These are phyloP conservation scores for Fusarium mexicanum DNA, from an alignment of 2,329 filamentous ascomycete genomes.

Conservation along the genomic window DNA sequence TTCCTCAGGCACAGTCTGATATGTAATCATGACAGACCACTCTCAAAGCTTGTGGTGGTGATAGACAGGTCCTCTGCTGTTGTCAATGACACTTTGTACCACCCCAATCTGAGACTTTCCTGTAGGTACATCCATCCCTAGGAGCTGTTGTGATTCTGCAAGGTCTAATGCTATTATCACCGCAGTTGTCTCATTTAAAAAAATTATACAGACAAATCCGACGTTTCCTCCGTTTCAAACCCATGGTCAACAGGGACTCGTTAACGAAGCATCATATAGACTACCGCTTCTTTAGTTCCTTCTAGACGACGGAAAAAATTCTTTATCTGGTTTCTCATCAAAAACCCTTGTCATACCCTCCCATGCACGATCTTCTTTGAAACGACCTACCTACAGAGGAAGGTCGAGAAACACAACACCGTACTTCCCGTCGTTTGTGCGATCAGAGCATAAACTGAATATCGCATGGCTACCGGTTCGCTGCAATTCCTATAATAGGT, in stretches of 20 bases:
- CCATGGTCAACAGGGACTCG: not conserved
- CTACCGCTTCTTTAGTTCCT: not conserved
- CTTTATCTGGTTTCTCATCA: constrained; percentile 1
- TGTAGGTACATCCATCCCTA: not conserved
- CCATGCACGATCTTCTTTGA: constrained; percentile 21
- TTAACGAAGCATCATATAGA: not conserved
- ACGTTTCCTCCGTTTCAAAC: constrained; percentile 11
- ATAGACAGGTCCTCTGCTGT: not conserved
- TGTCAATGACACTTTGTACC: not conserved
- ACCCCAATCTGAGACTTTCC: not conserved
- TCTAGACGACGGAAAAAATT: constrained; percentile 1
- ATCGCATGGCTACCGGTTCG: constrained; percentile 33
- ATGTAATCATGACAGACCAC: constrained; percentile 1
- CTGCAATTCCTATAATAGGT: constrained; percentile 40
- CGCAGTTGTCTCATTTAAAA: constrained; percentile 4
- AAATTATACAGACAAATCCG: not conserved
- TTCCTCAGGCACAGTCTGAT: constrained; percentile 4
- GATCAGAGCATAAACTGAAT: constrained; percentile 10
- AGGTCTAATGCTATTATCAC: not conserved
- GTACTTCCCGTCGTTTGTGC: constrained; percentile 26
- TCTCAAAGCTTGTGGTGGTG: not conserved
- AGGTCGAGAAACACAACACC: constrained; percentile 24
- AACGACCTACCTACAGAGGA: constrained; percentile 34
- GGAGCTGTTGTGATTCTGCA: not conserved
- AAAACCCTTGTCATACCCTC: constrained; percentile 11